Evolutionary conservation across 768 basidiomycete species (phyloP), one percentile per base, ranked within the genome.

Genomic region (Tricholoma matsutake): DNA sequence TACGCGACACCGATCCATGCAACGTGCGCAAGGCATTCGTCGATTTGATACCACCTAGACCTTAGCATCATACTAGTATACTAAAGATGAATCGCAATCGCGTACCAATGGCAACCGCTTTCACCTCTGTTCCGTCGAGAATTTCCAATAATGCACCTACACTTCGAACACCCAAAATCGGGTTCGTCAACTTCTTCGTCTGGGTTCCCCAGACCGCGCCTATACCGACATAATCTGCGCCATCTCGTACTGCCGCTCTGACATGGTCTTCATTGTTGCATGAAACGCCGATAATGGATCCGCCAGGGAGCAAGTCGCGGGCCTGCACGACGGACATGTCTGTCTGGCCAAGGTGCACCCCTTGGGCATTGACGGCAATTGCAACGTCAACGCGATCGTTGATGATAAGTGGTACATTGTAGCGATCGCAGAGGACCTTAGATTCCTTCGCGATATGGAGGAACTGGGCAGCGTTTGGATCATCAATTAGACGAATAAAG

Each of bases 331-430:
- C 79, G 2, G 90, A 84, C 83, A 93, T 91, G 71, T 96, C 95
- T 0, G 84, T 82, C 74, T 97, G 96, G 6, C 96, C 96, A 47
- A 97, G 78, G 70, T 98, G 96, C 10, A 96, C 86, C 14, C 95
- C 94, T 49, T 83, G 82, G 2, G 88, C 88, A 47, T 83, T 78
- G 20, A 92, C 76, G 6, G 92, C 91, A 20, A 95, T 79, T 8
- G 91, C 92, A 22, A 98, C 85, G 67, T 97, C 96, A 60, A 96
- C 78, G 10, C 94, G 85, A 72, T 92, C 91, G 69, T 94, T 93
- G 74, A 98, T 91, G 61, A 98, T 78, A 4, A 97, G 75, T 0
- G 94, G 94, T 29, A 96, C 83, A 43, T 83, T 79, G 79, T 93
- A 89, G 73, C 81, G 82, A 64, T 85, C 81, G 67, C 92, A 94